A percentile compares a stretch with the other conserved stretches of the same genome.
Conservation (phyloP, 208 protist genomes). For the Trypanosoma vivax region DNA sequence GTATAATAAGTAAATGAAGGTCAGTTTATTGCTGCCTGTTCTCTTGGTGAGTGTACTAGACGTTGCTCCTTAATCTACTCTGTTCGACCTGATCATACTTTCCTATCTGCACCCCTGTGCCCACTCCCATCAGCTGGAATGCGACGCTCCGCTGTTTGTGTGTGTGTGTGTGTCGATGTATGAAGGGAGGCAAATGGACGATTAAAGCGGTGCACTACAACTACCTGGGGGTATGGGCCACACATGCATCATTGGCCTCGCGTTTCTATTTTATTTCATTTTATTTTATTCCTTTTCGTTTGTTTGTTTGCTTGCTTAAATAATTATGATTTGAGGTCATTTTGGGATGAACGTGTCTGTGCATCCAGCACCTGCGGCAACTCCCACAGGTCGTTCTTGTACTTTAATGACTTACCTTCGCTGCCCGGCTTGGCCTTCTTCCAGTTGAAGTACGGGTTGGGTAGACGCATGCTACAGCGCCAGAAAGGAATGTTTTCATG, state of each 20-base stretch:
- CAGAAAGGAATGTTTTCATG: constrained; percentile 68
- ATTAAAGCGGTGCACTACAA: too few species aligned
- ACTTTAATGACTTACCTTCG: constrained; percentile 46
- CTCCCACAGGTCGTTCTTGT: constrained; percentile 84
- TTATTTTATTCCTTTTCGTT: constrained; percentile 5
- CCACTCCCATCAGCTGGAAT: too few species aligned
- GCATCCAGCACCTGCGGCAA: constrained; percentile 70
- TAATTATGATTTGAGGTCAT: neutral
- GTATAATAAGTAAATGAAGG: too few species aligned
- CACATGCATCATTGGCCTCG: neutral
- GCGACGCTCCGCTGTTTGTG: too few species aligned
- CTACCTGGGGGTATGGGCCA: neutral
- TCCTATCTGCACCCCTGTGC: too few species aligned
- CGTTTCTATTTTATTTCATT: constrained; percentile 15
- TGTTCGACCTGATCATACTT: too few species aligned
- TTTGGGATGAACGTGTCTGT: constrained; percentile 40
- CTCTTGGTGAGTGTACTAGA: too few species aligned
- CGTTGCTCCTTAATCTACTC: too few species aligned
- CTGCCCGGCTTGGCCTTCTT: constrained; percentile 72
- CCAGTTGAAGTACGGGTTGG: constrained; percentile 87
- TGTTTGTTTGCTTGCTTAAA: constrained; percentile 7
- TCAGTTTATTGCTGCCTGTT: too few species aligned
- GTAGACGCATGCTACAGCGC: constrained; percentile 31
- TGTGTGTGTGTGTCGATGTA: too few species aligned
- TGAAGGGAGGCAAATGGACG: too few species aligned